These are phyloP conservation scores for Chlorella vulgaris DNA, from an alignment of 139 green algal species.

Conservation along the genomic window DNA sequence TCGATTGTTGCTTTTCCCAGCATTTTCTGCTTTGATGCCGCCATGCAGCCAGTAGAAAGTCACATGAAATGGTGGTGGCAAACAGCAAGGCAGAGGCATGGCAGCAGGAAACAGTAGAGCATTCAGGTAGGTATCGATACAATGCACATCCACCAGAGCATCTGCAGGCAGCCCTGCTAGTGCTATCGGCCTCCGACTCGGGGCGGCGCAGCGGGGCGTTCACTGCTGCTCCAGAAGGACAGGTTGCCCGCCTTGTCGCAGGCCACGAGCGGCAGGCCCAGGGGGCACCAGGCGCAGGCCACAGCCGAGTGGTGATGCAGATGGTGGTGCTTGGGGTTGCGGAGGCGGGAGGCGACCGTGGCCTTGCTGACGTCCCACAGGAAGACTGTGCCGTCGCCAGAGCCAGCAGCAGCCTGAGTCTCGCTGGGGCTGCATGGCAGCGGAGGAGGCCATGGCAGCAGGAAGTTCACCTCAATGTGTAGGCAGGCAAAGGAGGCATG, in stretches of 20 bases:
- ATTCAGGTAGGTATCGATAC: too few species aligned
- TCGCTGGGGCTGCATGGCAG: conserved; percentile 40
- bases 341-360: conserved; percentile 1
- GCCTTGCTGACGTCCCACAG: conserved; percentile 50
- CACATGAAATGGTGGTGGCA: too few species aligned
- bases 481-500: background rate
- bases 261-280: conserved; percentile 42
- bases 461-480: background rate
- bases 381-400: conserved; percentile 45
- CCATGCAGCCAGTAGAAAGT: too few species aligned
- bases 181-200: too few species aligned
- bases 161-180: too few species aligned
- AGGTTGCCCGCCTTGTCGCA: conserved; percentile 41
- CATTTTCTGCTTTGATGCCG: too few species aligned
- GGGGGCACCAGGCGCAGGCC: conserved; percentile 42
- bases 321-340: conserved; percentile 3
- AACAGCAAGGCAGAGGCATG: too few species aligned
- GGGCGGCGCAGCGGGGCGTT: too few species aligned
- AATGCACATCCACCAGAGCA: too few species aligned
- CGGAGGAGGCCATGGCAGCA: background rate
- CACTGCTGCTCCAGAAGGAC: conserved; percentile 48
- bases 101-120: too few species aligned
- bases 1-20: too few species aligned
- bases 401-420: conserved; percentile 47
- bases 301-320: conserved; percentile 2